Evolutionary conservation across 352 stramenopile species (phyloP).

Genomic region (Globisporangium ultimum): DNA sequence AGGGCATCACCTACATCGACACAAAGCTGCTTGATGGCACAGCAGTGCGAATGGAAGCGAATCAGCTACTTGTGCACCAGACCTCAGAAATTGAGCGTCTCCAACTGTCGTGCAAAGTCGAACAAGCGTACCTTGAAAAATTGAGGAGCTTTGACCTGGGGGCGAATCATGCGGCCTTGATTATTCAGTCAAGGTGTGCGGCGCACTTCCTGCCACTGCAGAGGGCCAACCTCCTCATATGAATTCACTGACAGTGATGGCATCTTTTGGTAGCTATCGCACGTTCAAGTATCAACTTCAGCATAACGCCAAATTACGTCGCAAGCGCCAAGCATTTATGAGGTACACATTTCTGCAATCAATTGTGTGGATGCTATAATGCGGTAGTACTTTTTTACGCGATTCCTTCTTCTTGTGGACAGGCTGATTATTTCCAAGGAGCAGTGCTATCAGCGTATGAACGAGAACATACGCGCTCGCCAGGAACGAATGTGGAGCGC

Average conservation of each 20-base stretch:
- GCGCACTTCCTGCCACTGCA: not conserved
- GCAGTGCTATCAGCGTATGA: constrained; percentile 42
- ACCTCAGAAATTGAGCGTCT: constrained; percentile 27
- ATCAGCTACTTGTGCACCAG: constrained; percentile 30
- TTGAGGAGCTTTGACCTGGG: constrained; percentile 17
- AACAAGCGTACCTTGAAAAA: constrained; percentile 16
- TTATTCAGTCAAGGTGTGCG: constrained; percentile 31
- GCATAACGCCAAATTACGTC: constrained; percentile 8
- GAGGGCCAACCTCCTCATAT: too few relatives aligned
- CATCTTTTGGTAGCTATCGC: too few relatives aligned
- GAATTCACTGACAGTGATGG: too few relatives aligned
- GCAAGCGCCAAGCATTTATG: constrained; percentile 11
- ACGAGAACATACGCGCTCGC: constrained; percentile 17
- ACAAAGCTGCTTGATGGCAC: constrained; percentile 24
- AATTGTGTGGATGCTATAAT: not conserved
- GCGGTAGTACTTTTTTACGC: too few relatives aligned
- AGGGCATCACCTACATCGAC: constrained; percentile 17
- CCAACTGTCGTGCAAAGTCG: not conserved
- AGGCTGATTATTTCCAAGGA: constrained; percentile 34
- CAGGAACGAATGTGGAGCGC: constrained; percentile 17
- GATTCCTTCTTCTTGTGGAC: not conserved
- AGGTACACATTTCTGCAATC: not conserved
- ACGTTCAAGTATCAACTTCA: constrained; percentile 6
- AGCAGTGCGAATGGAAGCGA: constrained; percentile 26
- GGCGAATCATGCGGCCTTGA: constrained; percentile 20